phyloP scores from a whole-genome alignment of 2,329 filamentous ascomycete species.

The Fusarium xylarioides region DNA sequence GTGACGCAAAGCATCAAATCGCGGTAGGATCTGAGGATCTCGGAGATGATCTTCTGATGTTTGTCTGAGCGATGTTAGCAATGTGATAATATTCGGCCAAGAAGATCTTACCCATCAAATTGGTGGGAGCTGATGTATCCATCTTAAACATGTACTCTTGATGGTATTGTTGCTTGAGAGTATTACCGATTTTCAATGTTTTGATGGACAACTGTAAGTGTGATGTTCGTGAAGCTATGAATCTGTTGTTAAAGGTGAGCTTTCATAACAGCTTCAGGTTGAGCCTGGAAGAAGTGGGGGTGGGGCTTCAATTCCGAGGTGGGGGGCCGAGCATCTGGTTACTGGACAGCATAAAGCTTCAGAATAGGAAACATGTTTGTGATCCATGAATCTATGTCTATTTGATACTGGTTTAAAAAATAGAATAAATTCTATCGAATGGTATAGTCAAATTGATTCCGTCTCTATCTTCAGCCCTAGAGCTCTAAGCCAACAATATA shows the following conservation, averaged over 20 bases:
- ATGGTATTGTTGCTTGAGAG: too few species aligned
- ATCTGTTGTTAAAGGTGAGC: conserved; percentile 15
- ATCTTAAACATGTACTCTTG: conserved; percentile 22
- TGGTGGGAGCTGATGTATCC: conserved; percentile 48
- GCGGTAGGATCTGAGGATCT: conserved; percentile 56
- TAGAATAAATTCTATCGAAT: neutral
- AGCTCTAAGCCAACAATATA: neutral
- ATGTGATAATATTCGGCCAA: neutral
- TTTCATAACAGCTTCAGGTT: conserved; percentile 11
- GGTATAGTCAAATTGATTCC: neutral
- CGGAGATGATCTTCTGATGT: conserved; percentile 56
- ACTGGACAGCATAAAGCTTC: neutral
- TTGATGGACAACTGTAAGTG: neutral
- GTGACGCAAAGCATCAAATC: conserved; percentile 55
- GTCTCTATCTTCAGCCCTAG: neutral
- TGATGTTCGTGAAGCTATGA: neutral
- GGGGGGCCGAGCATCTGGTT: conserved; percentile 2
- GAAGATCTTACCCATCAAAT: conserved; percentile 48
- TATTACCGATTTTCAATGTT: neutral
- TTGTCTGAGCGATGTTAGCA: conserved; percentile 46
- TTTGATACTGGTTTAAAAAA: neutral
- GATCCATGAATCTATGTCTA: neutral
- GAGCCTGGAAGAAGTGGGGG: conserved; percentile 29
- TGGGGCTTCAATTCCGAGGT: conserved; percentile 33
- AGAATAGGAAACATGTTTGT: neutral